These are phyloP conservation scores for Xylaria sp. DNA, from an alignment of 2,329 filamentous ascomycete species.

Conservation along the genomic window DNA sequence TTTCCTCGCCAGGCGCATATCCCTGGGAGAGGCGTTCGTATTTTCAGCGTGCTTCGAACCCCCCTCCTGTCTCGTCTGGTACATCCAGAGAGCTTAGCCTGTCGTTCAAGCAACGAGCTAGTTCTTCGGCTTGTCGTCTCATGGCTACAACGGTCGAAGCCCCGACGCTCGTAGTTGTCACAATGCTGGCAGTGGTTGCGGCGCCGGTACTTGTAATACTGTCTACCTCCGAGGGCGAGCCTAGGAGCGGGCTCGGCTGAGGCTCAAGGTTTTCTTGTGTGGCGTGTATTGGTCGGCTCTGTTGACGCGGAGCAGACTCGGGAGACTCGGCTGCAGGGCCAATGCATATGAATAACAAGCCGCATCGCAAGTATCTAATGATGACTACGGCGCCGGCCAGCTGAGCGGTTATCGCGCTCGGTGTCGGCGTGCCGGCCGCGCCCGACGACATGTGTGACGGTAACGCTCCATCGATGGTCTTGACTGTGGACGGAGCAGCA, in stretches of 20 bases:
- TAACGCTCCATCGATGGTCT: conserved; percentile 50
- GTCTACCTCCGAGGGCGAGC: conserved; percentile 51
- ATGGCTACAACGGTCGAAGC: conserved; percentile 56
- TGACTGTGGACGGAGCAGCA: conserved; percentile 48
- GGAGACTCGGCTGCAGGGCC: conserved; percentile 42
- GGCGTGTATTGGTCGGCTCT: conserved; percentile 33
- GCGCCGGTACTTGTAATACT: conserved; percentile 54
- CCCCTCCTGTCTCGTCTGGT: conserved; percentile 54
- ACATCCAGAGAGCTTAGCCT: conserved; percentile 60
- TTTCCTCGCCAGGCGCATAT: neutral
- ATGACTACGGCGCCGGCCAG: conserved; percentile 64
- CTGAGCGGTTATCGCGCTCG: conserved; percentile 60
- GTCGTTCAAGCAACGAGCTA: conserved; percentile 65
- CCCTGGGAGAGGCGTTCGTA: neutral
- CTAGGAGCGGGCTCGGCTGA: conserved; percentile 43
- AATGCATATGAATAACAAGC: conserved; percentile 66
- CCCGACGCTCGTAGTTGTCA: conserved; percentile 44
- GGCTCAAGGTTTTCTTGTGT: conserved; percentile 30
- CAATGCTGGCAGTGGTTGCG: conserved; percentile 50
- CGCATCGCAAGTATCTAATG: conserved; percentile 62
- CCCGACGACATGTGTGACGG: conserved; percentile 34
- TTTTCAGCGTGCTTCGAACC: conserved; percentile 36
- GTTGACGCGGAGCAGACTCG: conserved; percentile 29
- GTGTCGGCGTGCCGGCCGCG: conserved; percentile 29
- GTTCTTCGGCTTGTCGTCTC: conserved; percentile 62